Conservation (phyloP, 176 grass and related monocot genomes). For the Zea mays region Zm-B73-REFERENCE-NAM-5.0 NC_050100.1:65473001-65473500, state of each 20-base stretch:
- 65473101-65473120: not conserved
- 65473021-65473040: not conserved
- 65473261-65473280: conserved; percentile 93
- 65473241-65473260: conserved; percentile 91
- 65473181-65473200: conserved; percentile 4
- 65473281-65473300: conserved; percentile 93
- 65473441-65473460: conserved; percentile 87
- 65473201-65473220: not conserved
- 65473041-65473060: not conserved
- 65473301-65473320: conserved; percentile 97
- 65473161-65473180: not conserved
- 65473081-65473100: not conserved
- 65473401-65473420: conserved; percentile 90
- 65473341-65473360: conserved; percentile 85
- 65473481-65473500: conserved; percentile 76
- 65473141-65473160: not conserved
- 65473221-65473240: conserved; percentile 13
- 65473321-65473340: conserved; percentile 93
- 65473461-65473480: conserved; percentile 92
- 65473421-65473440: conserved; percentile 88
- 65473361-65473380: conserved; percentile 85
- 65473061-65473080: not conserved
- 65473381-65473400: conserved; percentile 95
- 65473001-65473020: not conserved
- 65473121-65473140: not conserved